A percentile compares a stretch with the other conserved stretches of the same genome.
Conservation (phyloP, 768 basidiomycete genomes). For the Cubamyces lactineus region DNA sequence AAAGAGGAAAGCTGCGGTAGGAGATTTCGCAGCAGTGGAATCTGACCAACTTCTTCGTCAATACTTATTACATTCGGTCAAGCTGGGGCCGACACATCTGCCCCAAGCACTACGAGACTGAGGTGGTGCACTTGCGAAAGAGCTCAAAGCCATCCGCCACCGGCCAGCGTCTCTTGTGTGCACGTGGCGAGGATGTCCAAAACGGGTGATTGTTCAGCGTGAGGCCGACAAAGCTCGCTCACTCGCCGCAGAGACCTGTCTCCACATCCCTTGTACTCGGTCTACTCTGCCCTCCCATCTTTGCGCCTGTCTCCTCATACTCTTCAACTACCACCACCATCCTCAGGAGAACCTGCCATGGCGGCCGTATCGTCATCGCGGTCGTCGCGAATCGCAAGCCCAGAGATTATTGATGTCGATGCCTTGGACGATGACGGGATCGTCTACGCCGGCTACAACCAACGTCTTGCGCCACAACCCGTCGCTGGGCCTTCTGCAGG, state of each 20-base stretch:
- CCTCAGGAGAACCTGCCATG: neutral
- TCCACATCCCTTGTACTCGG: neutral
- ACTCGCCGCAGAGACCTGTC: neutral
- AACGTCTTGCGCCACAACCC: conserved; percentile 14
- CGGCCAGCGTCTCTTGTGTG: neutral
- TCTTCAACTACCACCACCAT: neutral
- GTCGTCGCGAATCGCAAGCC: conserved; percentile 15
- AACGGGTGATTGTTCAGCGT: conserved; percentile 18
- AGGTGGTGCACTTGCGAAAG: too few species aligned
- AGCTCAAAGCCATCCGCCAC: neutral
- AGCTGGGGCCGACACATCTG: neutral
- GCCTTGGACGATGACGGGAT: conserved; percentile 41
- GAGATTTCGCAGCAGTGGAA: too few species aligned
- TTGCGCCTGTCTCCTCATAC: neutral
- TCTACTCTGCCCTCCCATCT: neutral
- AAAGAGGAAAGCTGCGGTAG: too few species aligned
- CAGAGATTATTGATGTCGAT: conserved; percentile 51
- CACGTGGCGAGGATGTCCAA: conserved; percentile 3
- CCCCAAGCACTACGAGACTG: too few species aligned
- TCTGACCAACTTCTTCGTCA: too few species aligned
- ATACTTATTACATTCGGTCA: too few species aligned
- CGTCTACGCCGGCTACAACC: conserved; percentile 31
- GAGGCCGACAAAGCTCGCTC: neutral
- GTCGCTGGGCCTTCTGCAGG: neutral
- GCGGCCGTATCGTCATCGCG: conserved; percentile 2